Evolutionary conservation across 75 land plant genomes (phyloP).

Genomic region (Larix kaempferi): DNA sequence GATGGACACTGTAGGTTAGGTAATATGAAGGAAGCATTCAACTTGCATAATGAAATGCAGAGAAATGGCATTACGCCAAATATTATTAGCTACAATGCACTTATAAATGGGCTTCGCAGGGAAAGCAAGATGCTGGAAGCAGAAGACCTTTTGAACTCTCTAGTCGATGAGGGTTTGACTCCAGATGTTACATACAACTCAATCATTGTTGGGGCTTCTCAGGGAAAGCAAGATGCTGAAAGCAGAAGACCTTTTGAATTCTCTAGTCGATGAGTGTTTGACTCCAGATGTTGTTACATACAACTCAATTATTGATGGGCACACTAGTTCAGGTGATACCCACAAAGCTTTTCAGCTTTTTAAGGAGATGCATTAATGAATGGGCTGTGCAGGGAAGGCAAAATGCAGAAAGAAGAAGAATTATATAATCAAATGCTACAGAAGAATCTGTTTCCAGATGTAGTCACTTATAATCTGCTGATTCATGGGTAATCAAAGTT

Average conservation of each 20-base stretch:
- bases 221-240: constrained; percentile 28
- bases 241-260: constrained; percentile 43
- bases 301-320: constrained; percentile 54
- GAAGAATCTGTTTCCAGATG: constrained; percentile 30
- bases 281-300: constrained; percentile 49
- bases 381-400: constrained; percentile 29
- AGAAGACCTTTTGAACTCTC: constrained; percentile 31
- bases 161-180: constrained; percentile 24
- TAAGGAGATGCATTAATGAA: constrained; percentile 38
- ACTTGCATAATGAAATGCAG: constrained; percentile 36
- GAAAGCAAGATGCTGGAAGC: constrained; percentile 39
- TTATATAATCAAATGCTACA: constrained; percentile 32
- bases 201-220: constrained; percentile 48
- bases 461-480: constrained; percentile 40
- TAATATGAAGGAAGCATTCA: constrained; percentile 31
- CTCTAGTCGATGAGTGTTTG: constrained; percentile 25
- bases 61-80: constrained; percentile 34
- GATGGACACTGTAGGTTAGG: constrained; percentile 35
- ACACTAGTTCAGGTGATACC: constrained; percentile 22
- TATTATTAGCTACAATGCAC: constrained; percentile 53
- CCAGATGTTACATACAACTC: constrained; percentile 60
- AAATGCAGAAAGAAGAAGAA: constrained; percentile 25
- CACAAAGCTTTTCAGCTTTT: constrained; percentile 33
- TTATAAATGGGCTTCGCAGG: constrained; percentile 50
- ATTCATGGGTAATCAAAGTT: constrained; percentile 48